These are phyloP conservation scores for Triangularia setosa DNA, from an alignment of 2,329 filamentous ascomycete species.

Conservation along the genomic window DNA sequence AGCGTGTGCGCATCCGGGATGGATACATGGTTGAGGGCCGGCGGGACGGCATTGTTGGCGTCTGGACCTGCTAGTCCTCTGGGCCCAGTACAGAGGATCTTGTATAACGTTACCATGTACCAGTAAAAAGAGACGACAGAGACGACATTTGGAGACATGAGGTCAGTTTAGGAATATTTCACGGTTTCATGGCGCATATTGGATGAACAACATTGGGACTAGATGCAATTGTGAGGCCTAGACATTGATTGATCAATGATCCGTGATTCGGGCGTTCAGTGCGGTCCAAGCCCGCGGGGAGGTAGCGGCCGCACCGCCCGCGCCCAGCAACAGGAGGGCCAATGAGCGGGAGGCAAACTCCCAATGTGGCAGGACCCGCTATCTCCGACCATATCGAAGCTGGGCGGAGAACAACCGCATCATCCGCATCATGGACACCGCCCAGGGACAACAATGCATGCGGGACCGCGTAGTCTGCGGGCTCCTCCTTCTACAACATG, in stretches of 20 bases:
- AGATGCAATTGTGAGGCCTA: not conserved
- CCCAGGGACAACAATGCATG: not conserved
- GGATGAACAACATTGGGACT: not conserved
- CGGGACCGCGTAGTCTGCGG: too few relatives aligned
- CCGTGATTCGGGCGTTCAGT: not conserved
- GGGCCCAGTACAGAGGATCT: slow-evolving; percentile 5
- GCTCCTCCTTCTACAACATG: not conserved
- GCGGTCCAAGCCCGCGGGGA: not conserved
- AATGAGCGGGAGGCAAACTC: not conserved
- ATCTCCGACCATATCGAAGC: not conserved
- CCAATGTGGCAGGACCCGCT: not conserved
- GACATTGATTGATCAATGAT: not conserved
- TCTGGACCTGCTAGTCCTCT: slow-evolving; percentile 68
- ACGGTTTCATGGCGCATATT: not conserved
- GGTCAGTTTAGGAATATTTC: not conserved
- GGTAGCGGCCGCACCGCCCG: not conserved
- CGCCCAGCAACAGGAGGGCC: not conserved
- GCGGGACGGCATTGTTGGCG: slow-evolving; percentile 79
- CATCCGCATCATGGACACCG: not conserved
- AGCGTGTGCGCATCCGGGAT: slow-evolving; percentile 85
- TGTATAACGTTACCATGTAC: slow-evolving; percentile 2
- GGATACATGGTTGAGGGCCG: slow-evolving; percentile 91
- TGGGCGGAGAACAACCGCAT: not conserved
- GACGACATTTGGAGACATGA: not conserved
- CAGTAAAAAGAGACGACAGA: not conserved